Conservation (phyloP, 192 early-diverging fungal genomes). For the Podila horticola region DNA sequence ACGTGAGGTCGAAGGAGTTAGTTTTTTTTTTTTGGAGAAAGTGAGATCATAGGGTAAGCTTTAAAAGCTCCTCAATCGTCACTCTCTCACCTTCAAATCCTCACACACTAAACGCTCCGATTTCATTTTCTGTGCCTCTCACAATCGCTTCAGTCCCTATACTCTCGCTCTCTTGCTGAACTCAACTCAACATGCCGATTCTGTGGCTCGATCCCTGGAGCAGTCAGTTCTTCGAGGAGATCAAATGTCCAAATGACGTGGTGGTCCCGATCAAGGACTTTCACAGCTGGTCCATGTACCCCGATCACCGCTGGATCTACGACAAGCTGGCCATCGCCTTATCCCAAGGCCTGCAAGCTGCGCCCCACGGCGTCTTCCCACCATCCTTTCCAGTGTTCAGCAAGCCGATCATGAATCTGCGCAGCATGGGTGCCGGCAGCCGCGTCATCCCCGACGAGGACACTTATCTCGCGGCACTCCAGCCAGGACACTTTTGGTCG, state of each 20-base stretch:
- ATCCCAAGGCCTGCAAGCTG: not conserved
- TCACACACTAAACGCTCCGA: too few species aligned
- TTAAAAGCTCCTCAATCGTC: too few species aligned
- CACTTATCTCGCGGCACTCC: conserved; percentile 2
- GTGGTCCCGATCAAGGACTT: conserved; percentile 3
- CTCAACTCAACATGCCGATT: not conserved
- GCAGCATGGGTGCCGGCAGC: conserved; percentile 8
- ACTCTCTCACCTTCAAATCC: too few species aligned
- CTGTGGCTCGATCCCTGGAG: not conserved
- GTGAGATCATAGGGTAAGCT: too few species aligned
- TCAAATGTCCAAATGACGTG: conserved; percentile 2
- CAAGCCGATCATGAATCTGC: conserved; percentile 10
- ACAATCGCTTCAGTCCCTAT: too few species aligned
- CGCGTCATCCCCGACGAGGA: conserved; percentile 3
- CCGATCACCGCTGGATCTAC: conserved; percentile 12
- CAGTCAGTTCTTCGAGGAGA: not conserved
- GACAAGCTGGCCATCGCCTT: conserved; percentile 3
- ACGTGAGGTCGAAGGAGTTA: too few species aligned
- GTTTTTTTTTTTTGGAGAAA: too few species aligned
- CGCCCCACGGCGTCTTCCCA: conserved; percentile 5
- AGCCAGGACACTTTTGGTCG: conserved; percentile 7
- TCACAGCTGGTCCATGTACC: not conserved
- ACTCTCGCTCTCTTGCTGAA: not conserved
- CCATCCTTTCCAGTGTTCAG: conserved; percentile 8
- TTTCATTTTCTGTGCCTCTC: too few species aligned